Base-by-base conservation (phyloP, 495 filamentous ascomycete genomes). In the Alectoria sarmentosa region DNA sequence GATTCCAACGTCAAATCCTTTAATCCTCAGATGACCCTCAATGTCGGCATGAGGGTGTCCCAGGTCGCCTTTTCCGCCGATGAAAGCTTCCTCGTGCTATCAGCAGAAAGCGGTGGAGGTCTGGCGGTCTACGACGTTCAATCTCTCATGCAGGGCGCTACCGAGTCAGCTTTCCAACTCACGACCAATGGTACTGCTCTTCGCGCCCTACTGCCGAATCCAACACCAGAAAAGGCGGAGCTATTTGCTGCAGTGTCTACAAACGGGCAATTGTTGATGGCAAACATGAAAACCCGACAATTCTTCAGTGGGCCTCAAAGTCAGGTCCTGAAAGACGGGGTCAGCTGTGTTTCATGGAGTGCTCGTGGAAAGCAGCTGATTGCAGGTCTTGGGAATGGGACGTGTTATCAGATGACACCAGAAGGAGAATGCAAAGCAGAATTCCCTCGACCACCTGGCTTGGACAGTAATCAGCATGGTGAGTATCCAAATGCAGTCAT, bases 311-410 rank as follows among this genome's bases (percentile, higher is more conserved):
- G 86, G 3, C 66, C 80, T 14, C 86, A 83, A 67, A 89, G 92
- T 4, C 83, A 82, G 48, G 75, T 87, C 0, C 73, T 96, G 65
- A 88, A 85, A 65, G 76, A 83, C 36, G 85, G 87, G 36, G 92
- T 96, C 17, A 92, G 88, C 70, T 93, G 88, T 72, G 84, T 92
- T 3, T 85, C 89, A 48, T 99, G 95, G 95, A 98, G 93, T 72
- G 87, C 84, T 60, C 90, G 85, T 69, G 95, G 95, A 49, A 98
- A 96, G 72, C 92, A 96, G 73, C 78, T 99, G 30, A 83, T 97
- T 9, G 95, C 91, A 67, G 95, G 95, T 37, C 82, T 95, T 68
- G 86, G 80, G 23, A 85, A 96, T 75, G 94, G 93, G 58, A 85
- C 86, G 28, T 85, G 86, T 44, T 85, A 82, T 65, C 93, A 96